Evolutionary conservation across 1,284 basidiomycete genomes (phyloP), one percentile per base, ranked within the genome.

Genomic region (Sparassis latifolia): DNA sequence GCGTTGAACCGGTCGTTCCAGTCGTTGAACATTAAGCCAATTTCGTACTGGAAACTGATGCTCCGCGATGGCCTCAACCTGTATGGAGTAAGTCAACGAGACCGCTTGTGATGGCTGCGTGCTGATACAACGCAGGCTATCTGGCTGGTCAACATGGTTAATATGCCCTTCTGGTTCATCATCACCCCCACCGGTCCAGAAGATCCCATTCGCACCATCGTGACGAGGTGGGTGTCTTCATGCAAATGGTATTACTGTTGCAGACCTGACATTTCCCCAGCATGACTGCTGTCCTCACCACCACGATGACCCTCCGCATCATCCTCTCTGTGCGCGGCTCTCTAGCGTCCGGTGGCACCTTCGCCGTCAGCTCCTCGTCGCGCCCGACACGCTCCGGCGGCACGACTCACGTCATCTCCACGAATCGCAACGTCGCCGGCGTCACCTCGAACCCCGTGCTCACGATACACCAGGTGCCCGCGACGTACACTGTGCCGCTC

Each of bases 31-130:
- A 58, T 71, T 33, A 87, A 84, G 61, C 76, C 70, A 1, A 66
- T 88, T 52, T 75, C 72, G 47, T 71, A 75, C 42, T 90, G 88
- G 88, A 88, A 89, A 61, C 75, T 90, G 57, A 89, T 89, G 86
- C 84, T 90, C 54, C 85, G 88, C 53, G 88, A 91, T 63, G 86
- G 86, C 7, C 79, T 91, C 55, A 90, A 89, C 69, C 78, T 90
- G 51, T 90, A 90, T 62, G 84, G 77, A 50, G 82, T 82, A 66
- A 57, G 78, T 66, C 6, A 12, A 7, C 31, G 56, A 37, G 32
- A 42, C 9, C 44, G 50, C 45, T 49, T 29, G 35, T 35, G 45
- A 48, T 46, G 30, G 43, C 37, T 31, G 20, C 40, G 10, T 9
- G 29, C 10, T 40, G 43, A 27, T 33, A 30, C 40, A 37, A 38